A percentile compares a stretch with the other conserved stretches of the same genome.
phyloP scores from a whole-genome alignment of 176 grass and related monocot genomes.

The Cymbopogon citratus region DNA sequence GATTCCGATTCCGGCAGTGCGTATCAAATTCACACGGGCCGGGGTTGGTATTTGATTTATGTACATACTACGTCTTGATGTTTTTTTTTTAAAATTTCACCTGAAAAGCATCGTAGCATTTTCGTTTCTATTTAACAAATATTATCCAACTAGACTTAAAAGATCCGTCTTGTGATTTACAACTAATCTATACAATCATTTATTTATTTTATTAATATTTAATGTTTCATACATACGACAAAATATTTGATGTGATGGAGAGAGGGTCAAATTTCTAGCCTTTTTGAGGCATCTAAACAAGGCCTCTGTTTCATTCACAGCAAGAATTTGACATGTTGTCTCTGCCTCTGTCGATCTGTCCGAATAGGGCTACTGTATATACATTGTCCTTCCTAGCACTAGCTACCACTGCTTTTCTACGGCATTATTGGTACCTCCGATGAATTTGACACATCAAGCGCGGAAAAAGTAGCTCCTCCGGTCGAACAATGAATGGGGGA shows the following conservation, averaged over 20 bases:
- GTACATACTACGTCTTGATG: neutral
- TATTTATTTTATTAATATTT: too few species aligned
- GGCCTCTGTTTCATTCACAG: neutral
- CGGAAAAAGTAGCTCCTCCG: neutral
- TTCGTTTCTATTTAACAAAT: too few species aligned
- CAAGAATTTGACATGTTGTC: neutral
- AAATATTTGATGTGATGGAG: too few species aligned
- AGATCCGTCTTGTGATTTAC: too few species aligned
- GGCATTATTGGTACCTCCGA: neutral
- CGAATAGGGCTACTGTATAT: neutral
- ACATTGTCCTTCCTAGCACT: too few species aligned
- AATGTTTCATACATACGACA: too few species aligned
- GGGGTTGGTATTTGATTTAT: neutral
- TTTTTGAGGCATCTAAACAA: too few species aligned
- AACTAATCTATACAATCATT: too few species aligned
- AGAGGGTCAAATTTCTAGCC: too few species aligned
- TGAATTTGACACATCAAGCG: conserved; percentile 7
- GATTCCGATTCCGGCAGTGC: neutral
- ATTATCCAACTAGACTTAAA: too few species aligned
- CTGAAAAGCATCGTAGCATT: too few species aligned
- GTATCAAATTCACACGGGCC: neutral
- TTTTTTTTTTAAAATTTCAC: too few species aligned
- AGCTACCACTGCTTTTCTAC: neutral
- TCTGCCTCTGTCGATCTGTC: neutral
- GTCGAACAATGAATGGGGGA: conserved; percentile 1